Evolutionary conservation across 257 asterid species (phyloP).

Genomic region (Gardenia jasminoides): DNA sequence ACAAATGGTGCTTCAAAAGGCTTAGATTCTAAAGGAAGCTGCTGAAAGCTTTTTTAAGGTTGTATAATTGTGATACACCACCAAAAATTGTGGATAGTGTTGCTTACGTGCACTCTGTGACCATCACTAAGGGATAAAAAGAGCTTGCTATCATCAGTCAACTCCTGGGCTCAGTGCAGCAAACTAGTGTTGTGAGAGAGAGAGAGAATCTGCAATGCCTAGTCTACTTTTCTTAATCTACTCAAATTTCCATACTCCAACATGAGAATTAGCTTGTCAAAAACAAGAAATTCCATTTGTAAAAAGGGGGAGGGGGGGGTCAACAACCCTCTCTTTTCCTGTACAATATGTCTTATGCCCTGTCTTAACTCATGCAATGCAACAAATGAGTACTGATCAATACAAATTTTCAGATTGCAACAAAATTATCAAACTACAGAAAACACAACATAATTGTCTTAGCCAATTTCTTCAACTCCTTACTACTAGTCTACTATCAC

Average conservation of each 20-base stretch:
- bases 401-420: not conserved
- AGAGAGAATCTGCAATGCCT: not conserved
- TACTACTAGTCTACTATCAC: no score
- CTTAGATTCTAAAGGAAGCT: no score
- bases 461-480: not conserved
- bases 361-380: not conserved
- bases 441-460: not conserved
- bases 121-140: not conserved
- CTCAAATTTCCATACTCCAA: not conserved
- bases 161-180: not conserved
- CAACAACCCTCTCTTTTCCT: not conserved
- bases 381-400: not conserved
- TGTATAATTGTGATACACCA: no score
- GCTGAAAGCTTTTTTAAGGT: no score
- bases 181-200: not conserved
- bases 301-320: not conserved
- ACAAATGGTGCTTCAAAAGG: no score
- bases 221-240: not conserved
- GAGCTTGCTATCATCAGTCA: not conserved
- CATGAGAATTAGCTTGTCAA: not conserved
- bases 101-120: no score
- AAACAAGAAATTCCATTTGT: not conserved
- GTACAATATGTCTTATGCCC: not conserved
- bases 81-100: no score
- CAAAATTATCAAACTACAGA: not conserved